phyloP scores from a whole-genome alignment of 1,284 basidiomycete genomes.

The Cryptococcus sp. region DNA sequence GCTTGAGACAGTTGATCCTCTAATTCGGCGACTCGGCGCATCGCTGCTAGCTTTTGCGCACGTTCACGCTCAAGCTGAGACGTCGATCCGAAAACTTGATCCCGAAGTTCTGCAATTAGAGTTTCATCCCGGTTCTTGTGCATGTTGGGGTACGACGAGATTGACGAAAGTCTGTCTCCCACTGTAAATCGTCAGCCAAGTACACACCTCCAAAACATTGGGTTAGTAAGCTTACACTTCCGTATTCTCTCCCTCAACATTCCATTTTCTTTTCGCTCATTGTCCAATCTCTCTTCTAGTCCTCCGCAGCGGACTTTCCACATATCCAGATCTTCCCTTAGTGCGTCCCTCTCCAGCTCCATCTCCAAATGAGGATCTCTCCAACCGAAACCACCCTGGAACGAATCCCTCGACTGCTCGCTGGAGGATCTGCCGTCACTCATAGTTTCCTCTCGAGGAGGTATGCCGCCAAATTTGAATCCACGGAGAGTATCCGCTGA shows the following conservation, averaged over 20 bases:
- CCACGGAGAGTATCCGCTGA: background rate
- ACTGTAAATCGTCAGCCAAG: conserved; percentile 5
- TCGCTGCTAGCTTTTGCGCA: conserved; percentile 23
- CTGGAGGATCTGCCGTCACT: background rate
- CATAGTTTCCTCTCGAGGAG: background rate
- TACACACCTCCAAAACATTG: background rate
- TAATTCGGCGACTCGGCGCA: conserved; percentile 13
- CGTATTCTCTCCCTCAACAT: conserved; percentile 35
- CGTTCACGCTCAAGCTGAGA: conserved; percentile 32
- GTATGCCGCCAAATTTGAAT: background rate
- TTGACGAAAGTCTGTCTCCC: conserved; percentile 13
- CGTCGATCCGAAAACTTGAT: conserved; percentile 36
- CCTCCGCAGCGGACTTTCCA: conserved; percentile 33
- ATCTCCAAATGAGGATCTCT: conserved; percentile 24
- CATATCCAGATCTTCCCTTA: conserved; percentile 39
- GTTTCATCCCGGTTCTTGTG: conserved; percentile 7
- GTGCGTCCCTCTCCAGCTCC: conserved; percentile 39
- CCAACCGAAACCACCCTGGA: conserved; percentile 3
- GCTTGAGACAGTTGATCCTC: conserved; percentile 5
- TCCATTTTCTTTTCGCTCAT: conserved; percentile 29
- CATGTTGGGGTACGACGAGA: conserved; percentile 8
- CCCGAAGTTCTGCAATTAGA: conserved; percentile 33
- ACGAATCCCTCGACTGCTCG: background rate
- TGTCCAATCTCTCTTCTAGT: conserved; percentile 33
- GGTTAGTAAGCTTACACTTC: conserved; percentile 30